Percentiles rank a stretch among this genome's conserved stretches.
phyloP scores from a whole-genome alignment of 2,329 filamentous ascomycete genomes.

The Stylonectria norvegica region DNA sequence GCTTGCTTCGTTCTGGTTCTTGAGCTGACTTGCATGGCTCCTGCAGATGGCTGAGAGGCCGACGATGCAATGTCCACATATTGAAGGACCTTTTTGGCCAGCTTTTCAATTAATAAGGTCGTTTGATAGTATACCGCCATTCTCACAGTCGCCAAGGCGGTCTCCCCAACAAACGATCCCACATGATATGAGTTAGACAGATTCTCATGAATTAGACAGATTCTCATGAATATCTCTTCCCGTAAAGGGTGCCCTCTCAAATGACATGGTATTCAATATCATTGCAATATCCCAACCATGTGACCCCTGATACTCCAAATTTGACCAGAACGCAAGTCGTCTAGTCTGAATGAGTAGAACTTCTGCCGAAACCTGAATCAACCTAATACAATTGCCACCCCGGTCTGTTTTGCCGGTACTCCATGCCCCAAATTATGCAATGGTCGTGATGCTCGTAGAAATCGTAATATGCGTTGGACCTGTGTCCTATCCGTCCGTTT shows the following conservation, averaged over 20 bases:
- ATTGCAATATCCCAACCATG: constrained; percentile 19
- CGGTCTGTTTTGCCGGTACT: constrained; percentile 23
- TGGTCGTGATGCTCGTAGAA: constrained; percentile 28
- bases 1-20: constrained; percentile 8
- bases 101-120: no score
- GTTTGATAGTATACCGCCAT: no score
- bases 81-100: no score
- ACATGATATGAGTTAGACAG: no score
- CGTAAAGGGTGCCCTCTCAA: background rate
- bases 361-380: constrained; percentile 24
- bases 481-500: constrained; percentile 15
- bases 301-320: constrained; percentile 26
- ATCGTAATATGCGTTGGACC: constrained; percentile 21
- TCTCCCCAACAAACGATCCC: no score
- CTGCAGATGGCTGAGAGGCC: constrained; percentile 19
- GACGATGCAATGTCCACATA: no score
- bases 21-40: constrained; percentile 14
- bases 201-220: no score
- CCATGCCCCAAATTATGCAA: constrained; percentile 26
- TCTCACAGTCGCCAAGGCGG: no score
- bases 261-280: constrained; percentile 25
- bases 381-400: constrained; percentile 22
- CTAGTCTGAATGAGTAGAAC: constrained; percentile 20
- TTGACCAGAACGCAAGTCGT: constrained; percentile 15
- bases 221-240: background rate